phyloP scores from a whole-genome alignment of 495 filamentous ascomycete genomes.

The Cercophora scortea region DNA sequence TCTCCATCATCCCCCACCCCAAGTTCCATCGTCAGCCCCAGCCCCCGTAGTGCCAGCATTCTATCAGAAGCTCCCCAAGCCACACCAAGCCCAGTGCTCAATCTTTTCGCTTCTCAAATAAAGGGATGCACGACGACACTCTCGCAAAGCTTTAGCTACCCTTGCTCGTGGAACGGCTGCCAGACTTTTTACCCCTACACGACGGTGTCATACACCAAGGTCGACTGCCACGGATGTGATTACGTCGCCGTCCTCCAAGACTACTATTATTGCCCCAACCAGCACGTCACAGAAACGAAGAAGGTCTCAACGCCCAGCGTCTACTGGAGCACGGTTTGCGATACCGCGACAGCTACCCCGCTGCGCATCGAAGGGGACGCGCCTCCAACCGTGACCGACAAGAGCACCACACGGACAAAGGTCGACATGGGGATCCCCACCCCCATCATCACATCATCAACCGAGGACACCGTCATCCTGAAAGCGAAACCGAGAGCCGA shows the following conservation, averaged over 20 bases:
- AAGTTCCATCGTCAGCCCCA: background rate
- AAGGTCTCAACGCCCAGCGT: constrained; percentile 13
- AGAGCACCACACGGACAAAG: background rate
- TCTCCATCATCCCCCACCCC: background rate
- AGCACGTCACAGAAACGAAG: constrained; percentile 9
- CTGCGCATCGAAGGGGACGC: background rate
- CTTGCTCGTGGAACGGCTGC: constrained; percentile 23
- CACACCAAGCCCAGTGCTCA: background rate
- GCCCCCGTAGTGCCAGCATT: background rate
- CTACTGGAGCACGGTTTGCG: constrained; percentile 21
- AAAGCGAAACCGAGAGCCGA: background rate
- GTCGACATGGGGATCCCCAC: background rate
- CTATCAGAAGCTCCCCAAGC: background rate
- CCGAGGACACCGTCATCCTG: background rate
- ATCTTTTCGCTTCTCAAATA: background rate
- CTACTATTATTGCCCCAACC: constrained; percentile 19
- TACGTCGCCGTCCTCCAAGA: constrained; percentile 8
- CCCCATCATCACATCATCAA: constrained; percentile 1
- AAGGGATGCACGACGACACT: constrained; percentile 23
- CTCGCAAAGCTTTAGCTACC: background rate
- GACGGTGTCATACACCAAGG: constrained; percentile 6
- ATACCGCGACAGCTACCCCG: background rate
- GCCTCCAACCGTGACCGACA: background rate
- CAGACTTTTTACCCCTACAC: constrained; percentile 21
- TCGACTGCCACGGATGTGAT: constrained; percentile 27